phyloP scores from a whole-genome alignment of 2,329 filamentous ascomycete species.

The Sporothrix inflata region DNA sequence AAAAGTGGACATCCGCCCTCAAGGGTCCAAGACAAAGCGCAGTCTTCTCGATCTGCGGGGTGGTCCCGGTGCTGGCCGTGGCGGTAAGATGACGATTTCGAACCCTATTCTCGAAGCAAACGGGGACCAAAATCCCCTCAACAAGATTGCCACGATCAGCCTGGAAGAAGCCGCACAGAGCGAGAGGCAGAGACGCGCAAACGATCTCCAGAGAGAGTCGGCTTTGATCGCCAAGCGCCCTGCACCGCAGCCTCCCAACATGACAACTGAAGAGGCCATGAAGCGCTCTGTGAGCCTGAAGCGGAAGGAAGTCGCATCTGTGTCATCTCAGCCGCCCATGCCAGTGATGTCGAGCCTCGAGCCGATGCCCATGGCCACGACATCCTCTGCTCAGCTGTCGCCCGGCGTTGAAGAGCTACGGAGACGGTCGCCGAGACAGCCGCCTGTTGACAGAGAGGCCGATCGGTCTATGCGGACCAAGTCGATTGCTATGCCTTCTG shows the following conservation, averaged over 20 bases:
- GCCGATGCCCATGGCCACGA: constrained; percentile 44
- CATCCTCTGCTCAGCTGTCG: constrained; percentile 55
- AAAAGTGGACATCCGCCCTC: constrained; percentile 19
- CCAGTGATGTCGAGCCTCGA: constrained; percentile 35
- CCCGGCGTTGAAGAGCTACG: constrained; percentile 55
- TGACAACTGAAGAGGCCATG: constrained; percentile 42
- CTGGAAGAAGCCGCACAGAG: constrained; percentile 53
- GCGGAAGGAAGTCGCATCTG: constrained; percentile 45
- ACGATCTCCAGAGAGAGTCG: constrained; percentile 39
- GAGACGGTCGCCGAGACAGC: constrained; percentile 54
- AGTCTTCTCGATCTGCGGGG: constrained; percentile 38
- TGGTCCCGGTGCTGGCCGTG: constrained; percentile 36
- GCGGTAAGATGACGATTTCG: constrained; percentile 52
- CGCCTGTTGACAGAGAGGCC: constrained; percentile 27
- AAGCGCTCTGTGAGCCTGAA: constrained; percentile 44
- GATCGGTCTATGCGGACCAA: not conserved
- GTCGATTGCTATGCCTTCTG: not conserved
- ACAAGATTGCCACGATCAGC: constrained; percentile 54
- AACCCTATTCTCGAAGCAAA: constrained; percentile 51
- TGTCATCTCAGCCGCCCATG: constrained; percentile 34
- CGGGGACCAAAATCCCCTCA: constrained; percentile 46
- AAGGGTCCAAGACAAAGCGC: constrained; percentile 38
- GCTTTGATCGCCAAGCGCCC: constrained; percentile 43
- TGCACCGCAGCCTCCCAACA: constrained; percentile 43
- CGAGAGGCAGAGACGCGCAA: constrained; percentile 50